phyloP scores from a whole-genome alignment of 140 eudicot species.

The Cichorium intybus region DNA sequence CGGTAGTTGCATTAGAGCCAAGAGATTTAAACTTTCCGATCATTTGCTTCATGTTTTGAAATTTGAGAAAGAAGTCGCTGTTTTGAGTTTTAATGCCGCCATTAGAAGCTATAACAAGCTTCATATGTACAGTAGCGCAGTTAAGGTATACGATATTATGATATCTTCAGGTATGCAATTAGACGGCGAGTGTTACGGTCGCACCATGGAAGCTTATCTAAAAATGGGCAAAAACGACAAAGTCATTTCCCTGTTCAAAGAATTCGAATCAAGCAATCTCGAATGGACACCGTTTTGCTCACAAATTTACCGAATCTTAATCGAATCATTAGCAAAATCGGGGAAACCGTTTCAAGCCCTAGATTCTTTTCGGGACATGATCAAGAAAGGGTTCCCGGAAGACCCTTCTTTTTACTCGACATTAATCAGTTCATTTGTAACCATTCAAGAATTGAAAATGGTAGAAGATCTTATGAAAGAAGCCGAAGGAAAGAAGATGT shows the following conservation, averaged over 20 bases:
- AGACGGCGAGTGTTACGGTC: constrained; percentile 53
- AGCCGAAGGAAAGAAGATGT: constrained; percentile 62
- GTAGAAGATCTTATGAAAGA: constrained; percentile 61
- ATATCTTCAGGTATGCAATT: constrained; percentile 33
- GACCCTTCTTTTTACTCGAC: constrained; percentile 54
- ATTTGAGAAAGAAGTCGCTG: constrained; percentile 41
- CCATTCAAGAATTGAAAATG: constrained; percentile 39
- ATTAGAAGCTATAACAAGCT: constrained; percentile 76
- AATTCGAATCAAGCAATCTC: constrained; percentile 31
- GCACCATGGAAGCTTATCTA: constrained; percentile 62
- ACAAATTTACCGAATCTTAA: constrained; percentile 47
- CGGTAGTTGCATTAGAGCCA: constrained; percentile 51
- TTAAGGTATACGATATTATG: constrained; percentile 46
- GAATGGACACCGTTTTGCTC: constrained; percentile 28
- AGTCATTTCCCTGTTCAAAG: constrained; percentile 48
- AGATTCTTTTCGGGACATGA: constrained; percentile 57
- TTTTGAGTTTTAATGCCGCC: constrained; percentile 58
- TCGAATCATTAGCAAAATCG: constrained; percentile 57
- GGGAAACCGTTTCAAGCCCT: constrained; percentile 65
- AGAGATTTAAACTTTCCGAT: constrained; percentile 59
- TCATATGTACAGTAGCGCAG: constrained; percentile 75
- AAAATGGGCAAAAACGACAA: constrained; percentile 49
- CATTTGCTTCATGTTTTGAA: constrained; percentile 40
- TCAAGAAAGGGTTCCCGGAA: constrained; percentile 41
- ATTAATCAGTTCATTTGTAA: constrained; percentile 59